Evolutionary conservation across 2,329 filamentous ascomycete species (phyloP).

Genomic region (Colletotrichum liriopes): DNA sequence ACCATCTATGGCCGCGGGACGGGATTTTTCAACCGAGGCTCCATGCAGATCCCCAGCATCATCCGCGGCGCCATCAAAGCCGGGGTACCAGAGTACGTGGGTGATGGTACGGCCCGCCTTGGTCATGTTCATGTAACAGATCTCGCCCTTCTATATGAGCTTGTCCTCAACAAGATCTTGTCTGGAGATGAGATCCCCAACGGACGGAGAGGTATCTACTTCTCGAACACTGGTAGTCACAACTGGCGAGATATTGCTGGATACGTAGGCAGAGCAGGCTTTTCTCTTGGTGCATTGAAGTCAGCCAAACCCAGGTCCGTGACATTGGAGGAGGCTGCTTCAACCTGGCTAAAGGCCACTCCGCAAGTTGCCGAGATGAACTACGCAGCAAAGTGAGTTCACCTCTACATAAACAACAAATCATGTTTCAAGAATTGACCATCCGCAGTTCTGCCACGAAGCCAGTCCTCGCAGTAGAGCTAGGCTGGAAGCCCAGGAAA

Average conservation of each 20-base stretch:
- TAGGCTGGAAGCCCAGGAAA: constrained; percentile 53
- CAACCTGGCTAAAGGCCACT: neutral
- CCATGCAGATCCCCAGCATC: constrained; percentile 57
- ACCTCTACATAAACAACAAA: too few relatives aligned
- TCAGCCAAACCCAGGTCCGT: constrained; percentile 32
- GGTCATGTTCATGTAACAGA: constrained; percentile 63
- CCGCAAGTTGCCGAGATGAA: constrained; percentile 34
- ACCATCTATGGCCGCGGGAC: constrained; percentile 63
- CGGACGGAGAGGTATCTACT: constrained; percentile 59
- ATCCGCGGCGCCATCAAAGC: constrained; percentile 50
- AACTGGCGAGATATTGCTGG: constrained; percentile 58
- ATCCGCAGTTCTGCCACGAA: constrained; percentile 42
- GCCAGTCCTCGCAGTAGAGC: constrained; percentile 46
- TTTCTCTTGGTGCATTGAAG: constrained; percentile 51
- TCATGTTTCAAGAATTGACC: neutral
- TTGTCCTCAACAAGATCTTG: constrained; percentile 54
- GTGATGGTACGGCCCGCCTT: constrained; percentile 55
- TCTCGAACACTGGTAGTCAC: constrained; percentile 57
- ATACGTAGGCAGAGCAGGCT: constrained; percentile 52
- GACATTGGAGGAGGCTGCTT: constrained; percentile 23
- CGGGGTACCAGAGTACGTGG: constrained; percentile 48
- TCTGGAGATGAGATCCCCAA: constrained; percentile 51
- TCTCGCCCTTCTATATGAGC: constrained; percentile 58
- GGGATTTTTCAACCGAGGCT: constrained; percentile 58
- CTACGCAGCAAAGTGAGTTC: constrained; percentile 25